Conservation (phyloP, 371 early-diverging fungal species). For the Mortierella sp. region DNA sequence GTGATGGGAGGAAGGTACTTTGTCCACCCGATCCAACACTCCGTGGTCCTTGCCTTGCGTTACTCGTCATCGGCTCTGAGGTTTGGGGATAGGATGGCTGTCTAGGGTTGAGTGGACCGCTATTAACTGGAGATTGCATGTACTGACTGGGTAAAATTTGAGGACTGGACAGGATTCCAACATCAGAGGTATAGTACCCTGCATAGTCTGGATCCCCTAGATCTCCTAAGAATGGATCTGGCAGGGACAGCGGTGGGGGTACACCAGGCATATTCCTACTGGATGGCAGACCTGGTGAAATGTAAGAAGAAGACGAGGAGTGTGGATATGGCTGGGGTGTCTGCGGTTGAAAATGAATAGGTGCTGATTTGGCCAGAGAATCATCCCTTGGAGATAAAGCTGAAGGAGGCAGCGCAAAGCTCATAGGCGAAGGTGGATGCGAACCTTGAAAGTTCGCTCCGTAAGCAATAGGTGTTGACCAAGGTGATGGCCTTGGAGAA, state of each 20-base stretch:
- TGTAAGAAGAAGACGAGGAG: conserved; percentile 24
- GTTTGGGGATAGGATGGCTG: conserved; percentile 4
- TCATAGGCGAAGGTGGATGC: conserved; percentile 35
- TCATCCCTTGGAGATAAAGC: conserved; percentile 41
- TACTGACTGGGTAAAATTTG: conserved; percentile 21
- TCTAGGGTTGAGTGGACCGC: conserved; percentile 7
- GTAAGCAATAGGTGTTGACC: conserved; percentile 35
- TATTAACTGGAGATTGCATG: conserved; percentile 25
- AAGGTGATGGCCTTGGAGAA: conserved; percentile 46
- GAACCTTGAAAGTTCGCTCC: conserved; percentile 9
- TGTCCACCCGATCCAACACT: conserved; percentile 8
- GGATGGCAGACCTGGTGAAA: conserved; percentile 36
- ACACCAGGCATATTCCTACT: conserved; percentile 2
- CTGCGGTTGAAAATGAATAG: conserved; percentile 21
- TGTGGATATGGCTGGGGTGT: conserved; percentile 3
- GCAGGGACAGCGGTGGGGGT: conserved; percentile 43
- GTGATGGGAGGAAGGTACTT: conserved; percentile 29
- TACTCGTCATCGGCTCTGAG: background rate
- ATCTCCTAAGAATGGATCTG: conserved; percentile 50
- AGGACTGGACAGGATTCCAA: conserved; percentile 35
- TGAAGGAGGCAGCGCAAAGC: conserved; percentile 48
- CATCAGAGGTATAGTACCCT: conserved; percentile 52
- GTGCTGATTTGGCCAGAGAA: conserved; percentile 28
- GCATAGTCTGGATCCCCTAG: conserved; percentile 55
- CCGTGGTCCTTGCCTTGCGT: conserved; percentile 24